A percentile compares a stretch with the other conserved stretches of the same genome.
Conservation (phyloP, 208 protist genomes). For the Angomonas deanei region DNA sequence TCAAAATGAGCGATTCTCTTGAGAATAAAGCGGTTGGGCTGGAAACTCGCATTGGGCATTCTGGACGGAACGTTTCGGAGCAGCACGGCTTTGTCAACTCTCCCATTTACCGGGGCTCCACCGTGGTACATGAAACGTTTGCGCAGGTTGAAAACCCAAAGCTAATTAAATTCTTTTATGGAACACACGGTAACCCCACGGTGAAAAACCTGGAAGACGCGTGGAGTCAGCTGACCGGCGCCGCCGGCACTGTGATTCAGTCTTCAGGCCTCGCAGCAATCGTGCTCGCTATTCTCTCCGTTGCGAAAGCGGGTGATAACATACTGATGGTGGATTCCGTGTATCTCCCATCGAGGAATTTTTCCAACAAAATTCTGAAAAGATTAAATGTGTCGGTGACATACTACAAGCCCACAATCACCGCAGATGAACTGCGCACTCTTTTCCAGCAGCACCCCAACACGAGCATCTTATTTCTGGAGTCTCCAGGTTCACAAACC, state of each 20-base stretch:
- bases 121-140: slow-evolving; percentile 16
- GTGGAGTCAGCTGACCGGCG: slow-evolving; percentile 25
- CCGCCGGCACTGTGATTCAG: slow-evolving; percentile 18
- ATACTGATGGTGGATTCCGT: slow-evolving; percentile 12
- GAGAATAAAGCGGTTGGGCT: background rate
- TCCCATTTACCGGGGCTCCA: slow-evolving; percentile 24
- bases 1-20: background rate
- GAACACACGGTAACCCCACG: slow-evolving; percentile 18
- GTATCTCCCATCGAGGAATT: slow-evolving; percentile 12
- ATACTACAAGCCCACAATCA: slow-evolving; percentile 16
- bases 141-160: slow-evolving; percentile 10
- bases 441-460: slow-evolving; percentile 10
- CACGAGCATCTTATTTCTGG: slow-evolving; percentile 3
- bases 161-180: slow-evolving; percentile 13
- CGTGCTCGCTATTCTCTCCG: slow-evolving; percentile 2
- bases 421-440: slow-evolving; percentile 4
- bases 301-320: slow-evolving; percentile 10
- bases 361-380: slow-evolving; percentile 6
- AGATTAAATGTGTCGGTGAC: slow-evolving; percentile 5
- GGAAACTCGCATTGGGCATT: slow-evolving; percentile 15
- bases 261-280: slow-evolving; percentile 22
- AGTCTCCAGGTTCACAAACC: slow-evolving; percentile 17
- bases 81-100: slow-evolving; percentile 20
- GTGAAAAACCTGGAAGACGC: slow-evolving; percentile 17
- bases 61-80: slow-evolving; percentile 14